phyloP scores from a whole-genome alignment of 2,329 filamentous ascomycete species.

The Aspergillus jensenii region DNA sequence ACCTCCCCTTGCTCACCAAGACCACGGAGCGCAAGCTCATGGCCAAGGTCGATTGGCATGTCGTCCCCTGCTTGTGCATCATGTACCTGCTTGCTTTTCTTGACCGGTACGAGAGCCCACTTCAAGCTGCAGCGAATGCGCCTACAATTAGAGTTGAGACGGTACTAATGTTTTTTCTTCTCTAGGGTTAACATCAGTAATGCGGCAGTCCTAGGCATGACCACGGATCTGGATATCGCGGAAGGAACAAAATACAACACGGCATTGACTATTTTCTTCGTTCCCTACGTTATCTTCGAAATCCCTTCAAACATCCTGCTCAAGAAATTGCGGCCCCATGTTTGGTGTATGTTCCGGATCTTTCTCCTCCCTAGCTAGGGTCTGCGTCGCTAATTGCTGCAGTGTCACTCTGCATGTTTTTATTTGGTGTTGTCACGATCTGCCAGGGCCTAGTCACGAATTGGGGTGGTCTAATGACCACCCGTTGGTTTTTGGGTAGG shows the following conservation, averaged over 20 bases:
- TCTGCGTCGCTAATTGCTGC: not conserved
- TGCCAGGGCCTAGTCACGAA: constrained; percentile 76
- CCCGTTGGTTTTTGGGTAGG: constrained; percentile 75
- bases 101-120: constrained; percentile 42
- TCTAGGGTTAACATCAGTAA: constrained; percentile 75
- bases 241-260: constrained; percentile 66
- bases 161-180: constrained; percentile 8
- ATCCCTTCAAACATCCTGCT: constrained; percentile 73
- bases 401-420: constrained; percentile 78
- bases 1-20: constrained; percentile 31
- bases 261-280: constrained; percentile 76
- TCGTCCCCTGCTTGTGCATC: constrained; percentile 71
- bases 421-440: constrained; percentile 73
- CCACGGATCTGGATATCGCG: constrained; percentile 60
- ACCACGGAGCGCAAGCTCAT: constrained; percentile 63
- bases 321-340: constrained; percentile 64
- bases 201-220: constrained; percentile 66
- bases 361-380: not conserved
- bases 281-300: constrained; percentile 67
- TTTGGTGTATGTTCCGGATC: constrained; percentile 56
- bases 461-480: constrained; percentile 73
- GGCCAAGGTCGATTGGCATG: constrained; percentile 67
- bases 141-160: too few relatives aligned
- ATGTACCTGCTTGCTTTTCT: constrained; percentile 71
- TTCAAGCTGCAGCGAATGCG: not conserved